Evolutionary conservation across 306 rosid species (phyloP).

Genomic region (Pyrus pyrifolia): DNA sequence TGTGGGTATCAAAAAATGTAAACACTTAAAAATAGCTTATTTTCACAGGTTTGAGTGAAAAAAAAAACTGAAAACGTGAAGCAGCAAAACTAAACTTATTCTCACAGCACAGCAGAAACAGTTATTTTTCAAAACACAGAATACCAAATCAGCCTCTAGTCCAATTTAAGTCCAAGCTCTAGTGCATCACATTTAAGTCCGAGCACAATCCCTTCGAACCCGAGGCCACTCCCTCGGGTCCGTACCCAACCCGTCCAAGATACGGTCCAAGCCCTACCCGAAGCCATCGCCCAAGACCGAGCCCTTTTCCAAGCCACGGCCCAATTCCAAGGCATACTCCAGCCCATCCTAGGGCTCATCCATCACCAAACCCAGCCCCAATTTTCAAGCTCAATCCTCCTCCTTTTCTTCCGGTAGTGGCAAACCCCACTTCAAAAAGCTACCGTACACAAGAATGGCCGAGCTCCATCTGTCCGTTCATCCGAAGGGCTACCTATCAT

Average conservation of each 20-base stretch:
- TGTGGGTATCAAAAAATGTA: too few species aligned
- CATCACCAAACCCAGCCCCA: not conserved
- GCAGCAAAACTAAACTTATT: too few species aligned
- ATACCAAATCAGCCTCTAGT: not conserved
- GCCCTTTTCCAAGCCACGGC: not conserved
- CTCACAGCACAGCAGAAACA: fast-evolving
- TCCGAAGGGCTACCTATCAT: not conserved
- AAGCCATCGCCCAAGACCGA: not conserved
- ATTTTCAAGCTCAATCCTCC: not conserved
- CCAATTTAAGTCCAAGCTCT: not conserved
- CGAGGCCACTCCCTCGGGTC: not conserved
- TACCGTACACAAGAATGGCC: not conserved
- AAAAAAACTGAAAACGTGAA: too few species aligned
- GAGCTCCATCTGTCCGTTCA: not conserved
- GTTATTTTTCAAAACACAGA: too few species aligned
- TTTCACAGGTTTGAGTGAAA: too few species aligned
- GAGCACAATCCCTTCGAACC: not conserved
- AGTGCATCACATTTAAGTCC: not conserved
- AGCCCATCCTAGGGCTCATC: not conserved
- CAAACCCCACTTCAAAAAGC: not conserved
- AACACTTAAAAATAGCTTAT: too few species aligned
- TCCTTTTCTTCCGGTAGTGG: not conserved
- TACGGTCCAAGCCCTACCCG: not conserved
- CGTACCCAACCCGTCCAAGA: too few species aligned
- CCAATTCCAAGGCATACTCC: not conserved